Base-by-base conservation (phyloP, 2,329 filamentous ascomycete genomes). In the Zelopaecilomyces penicillatus region DNA sequence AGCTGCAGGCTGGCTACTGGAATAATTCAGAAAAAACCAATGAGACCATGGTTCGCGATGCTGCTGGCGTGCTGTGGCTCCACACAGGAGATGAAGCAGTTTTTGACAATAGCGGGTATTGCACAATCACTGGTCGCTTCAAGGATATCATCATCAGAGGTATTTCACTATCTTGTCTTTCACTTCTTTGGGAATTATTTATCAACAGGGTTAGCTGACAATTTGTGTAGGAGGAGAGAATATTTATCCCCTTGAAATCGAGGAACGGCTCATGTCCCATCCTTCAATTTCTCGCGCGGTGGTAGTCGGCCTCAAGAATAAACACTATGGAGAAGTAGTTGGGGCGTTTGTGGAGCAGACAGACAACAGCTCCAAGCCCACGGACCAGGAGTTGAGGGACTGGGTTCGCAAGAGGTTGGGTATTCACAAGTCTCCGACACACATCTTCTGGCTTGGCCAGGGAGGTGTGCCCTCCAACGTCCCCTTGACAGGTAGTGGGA, bases 61-160 rank as follows among this genome's bases (percentile, higher is more conserved):
- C 70, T 45, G 64, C 71, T 0, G 74, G 76, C 1, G 65, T 75
- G 19, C 54, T 80, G 48, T 87, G 84, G 82, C 66, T 62, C 50
- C 75, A 80, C 50, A 86, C 83, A 0, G 83, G 83, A 0, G 85
- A 90, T 56, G 74, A 85, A 50, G 75, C 87, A 31, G 70, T 82
- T 5, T 78, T 82, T 46, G 83, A 87, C 47, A 75, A 79, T 31
- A 65, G 78, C 6, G 84, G 83, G 0, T 86, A 85, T 57, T 87
- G 83, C 52, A 73, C 70, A 5, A 87, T 89, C 52, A 88, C 84
- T 0, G 84, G 85, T 1, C 70, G 84, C 19, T 86, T 87, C 65
- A 88, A 88, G 65, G 85, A 89, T 47, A 87, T 88, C 32, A 87
- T 88, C 46, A 88, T 88, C 48, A 70, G 84, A 54, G 84, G 80